Evolutionary conservation across 768 basidiomycete species (phyloP), one percentile per base, ranked within the genome.

Genomic region (Candolleomyces efflorescens): DNA sequence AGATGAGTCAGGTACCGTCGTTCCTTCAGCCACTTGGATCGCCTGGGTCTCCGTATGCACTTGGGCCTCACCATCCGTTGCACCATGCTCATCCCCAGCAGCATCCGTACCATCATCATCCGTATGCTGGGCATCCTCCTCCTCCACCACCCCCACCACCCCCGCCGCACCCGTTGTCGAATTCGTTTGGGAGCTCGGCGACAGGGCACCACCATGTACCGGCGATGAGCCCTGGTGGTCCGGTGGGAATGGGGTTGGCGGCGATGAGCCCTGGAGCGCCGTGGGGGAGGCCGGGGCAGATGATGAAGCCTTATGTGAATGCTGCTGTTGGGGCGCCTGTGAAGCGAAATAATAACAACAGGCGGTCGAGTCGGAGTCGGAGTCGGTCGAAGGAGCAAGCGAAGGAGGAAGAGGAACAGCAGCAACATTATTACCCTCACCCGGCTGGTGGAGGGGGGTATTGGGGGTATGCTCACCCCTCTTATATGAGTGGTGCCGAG

Each of bases 211-310:
- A n/a, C n/a, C n/a, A n/a, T 68, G 12, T 67, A 56, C 37, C 64
- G 32, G 32, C 32, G 32, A 69, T 27, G 72, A 82, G 24, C 86
- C 61, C 17, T 49, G 58, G 17, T 50, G 90, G n/a, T n/a, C n/a
- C 75, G 87, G 90, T 0, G 90, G 92, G 0, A 85, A 83, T 23
- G 12, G 76, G 0, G 85, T 83, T 23, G 12, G 76, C 83, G 12
- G 77, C 84, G 15, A 87, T 91, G 81, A 84, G 82, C 15, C 89
- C 90, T 26, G 88, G 85, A 13, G 82, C 83, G 39, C 89, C 87
- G 70, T 93, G 85, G 84, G 87, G 82, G 50, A 82, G 72, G 62
- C 84, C 80, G 36, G 81, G 77, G 11, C 70, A 72, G 11, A 62
- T 67, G 36, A 64, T 70, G 47, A 77, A 79, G 55, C 74, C 77